A percentile compares a stretch with the other conserved stretches of the same genome.
Evolutionary conservation across 768 basidiomycete genomes (phyloP).

Genomic region (Naematelia encephala): DNA sequence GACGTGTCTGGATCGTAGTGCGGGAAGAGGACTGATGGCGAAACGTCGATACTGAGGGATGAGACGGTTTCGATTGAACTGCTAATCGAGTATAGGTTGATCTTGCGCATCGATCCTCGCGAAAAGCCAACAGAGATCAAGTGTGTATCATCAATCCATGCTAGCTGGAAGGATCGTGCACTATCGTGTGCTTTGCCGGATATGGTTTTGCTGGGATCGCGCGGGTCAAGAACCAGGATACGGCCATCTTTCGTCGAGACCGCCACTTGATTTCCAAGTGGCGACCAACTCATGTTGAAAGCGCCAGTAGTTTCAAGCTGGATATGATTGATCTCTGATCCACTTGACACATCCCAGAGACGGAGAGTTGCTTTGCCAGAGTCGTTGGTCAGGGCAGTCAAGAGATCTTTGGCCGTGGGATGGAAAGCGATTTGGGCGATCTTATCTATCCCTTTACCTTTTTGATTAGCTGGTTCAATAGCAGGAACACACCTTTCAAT

Average conservation of each 20-base stretch:
- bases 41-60: conserved; percentile 47
- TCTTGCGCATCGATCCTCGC: conserved; percentile 47
- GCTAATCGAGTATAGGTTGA: conserved; percentile 41
- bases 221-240: conserved; percentile 50
- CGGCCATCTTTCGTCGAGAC: conserved; percentile 49
- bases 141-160: conserved; percentile 44
- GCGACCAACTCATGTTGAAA: conserved; percentile 45
- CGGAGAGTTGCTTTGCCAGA: conserved; percentile 36
- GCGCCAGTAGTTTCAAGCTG: conserved; percentile 34
- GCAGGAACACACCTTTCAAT: conserved; percentile 38
- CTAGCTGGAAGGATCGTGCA: conserved; percentile 47
- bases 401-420: conserved; percentile 46
- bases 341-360: conserved; percentile 40
- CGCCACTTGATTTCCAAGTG: conserved; percentile 41
- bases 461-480: not conserved
- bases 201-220: conserved; percentile 13
- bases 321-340: conserved; percentile 14
- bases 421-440: conserved; percentile 46
- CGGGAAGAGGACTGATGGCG: conserved; percentile 51
- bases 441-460: conserved; percentile 44
- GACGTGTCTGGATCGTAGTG: conserved; percentile 50
- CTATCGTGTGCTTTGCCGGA: conserved; percentile 47
- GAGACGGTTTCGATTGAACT: conserved; percentile 20
- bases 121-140: conserved; percentile 50
- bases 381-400: conserved; percentile 48